phyloP scores from a whole-genome alignment of 805 yeast species.

The Lipomyces starkeyi region DNA sequence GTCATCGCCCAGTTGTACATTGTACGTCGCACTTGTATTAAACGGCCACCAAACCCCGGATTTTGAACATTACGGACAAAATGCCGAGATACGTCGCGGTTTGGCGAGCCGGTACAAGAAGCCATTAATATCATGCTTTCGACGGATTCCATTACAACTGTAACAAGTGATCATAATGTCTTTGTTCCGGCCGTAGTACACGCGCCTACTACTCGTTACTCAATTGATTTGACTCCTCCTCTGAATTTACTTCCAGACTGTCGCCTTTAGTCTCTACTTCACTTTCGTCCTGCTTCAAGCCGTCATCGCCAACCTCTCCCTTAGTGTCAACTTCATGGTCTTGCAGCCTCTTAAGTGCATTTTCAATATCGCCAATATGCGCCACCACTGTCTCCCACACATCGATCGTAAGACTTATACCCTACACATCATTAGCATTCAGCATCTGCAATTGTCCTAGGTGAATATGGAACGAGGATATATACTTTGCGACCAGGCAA shows the following conservation, averaged over 20 bases:
- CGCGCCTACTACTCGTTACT: too few species aligned
- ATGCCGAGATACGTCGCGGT: too few species aligned
- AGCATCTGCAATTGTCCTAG: background rate
- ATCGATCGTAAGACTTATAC: conserved; percentile 43
- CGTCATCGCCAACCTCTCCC: background rate
- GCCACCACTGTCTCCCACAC: conserved; percentile 40
- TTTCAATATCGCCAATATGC: conserved; percentile 35
- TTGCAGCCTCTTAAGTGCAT: conserved; percentile 38
- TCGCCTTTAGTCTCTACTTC: background rate
- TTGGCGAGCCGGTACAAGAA: too few species aligned
- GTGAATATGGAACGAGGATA: background rate
- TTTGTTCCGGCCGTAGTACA: too few species aligned
- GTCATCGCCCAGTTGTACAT: too few species aligned
- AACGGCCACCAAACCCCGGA: too few species aligned
- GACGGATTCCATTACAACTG: too few species aligned
- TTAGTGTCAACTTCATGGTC: conserved; percentile 5
- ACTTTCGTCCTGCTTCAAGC: background rate
- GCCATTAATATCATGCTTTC: too few species aligned
- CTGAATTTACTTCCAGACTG: background rate
- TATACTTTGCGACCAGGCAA: conserved; percentile 78
- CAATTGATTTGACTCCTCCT: background rate
- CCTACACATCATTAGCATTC: conserved; percentile 40
- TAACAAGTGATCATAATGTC: too few species aligned
- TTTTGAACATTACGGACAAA: too few species aligned
- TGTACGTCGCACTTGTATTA: too few species aligned